phyloP scores from a whole-genome alignment of 805 yeast genomes.

The Candida nanaspora region DNA sequence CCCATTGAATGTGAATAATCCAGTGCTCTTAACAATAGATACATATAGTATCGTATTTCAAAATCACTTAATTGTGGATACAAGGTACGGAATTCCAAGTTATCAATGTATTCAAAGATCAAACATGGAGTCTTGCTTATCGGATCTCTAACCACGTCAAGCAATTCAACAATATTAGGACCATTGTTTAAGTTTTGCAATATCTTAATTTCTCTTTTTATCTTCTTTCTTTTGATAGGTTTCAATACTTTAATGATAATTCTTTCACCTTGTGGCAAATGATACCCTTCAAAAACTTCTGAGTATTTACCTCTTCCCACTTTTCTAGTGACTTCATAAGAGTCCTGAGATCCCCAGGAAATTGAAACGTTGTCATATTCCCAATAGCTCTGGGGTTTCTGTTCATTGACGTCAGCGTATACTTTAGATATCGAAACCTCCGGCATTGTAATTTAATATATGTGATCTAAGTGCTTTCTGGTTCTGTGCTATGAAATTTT shows the following conservation, averaged over 20 bases:
- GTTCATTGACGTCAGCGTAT: constrained; percentile 66
- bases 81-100: constrained; percentile 73
- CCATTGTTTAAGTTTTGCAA: constrained; percentile 81
- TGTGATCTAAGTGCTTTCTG: too few relatives aligned
- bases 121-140: constrained; percentile 79
- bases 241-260: constrained; percentile 87
- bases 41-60: constrained; percentile 80
- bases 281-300: constrained; percentile 87
- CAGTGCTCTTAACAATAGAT: constrained; percentile 72
- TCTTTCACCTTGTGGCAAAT: constrained; percentile 50
- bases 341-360: constrained; percentile 48
- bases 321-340: constrained; percentile 67
- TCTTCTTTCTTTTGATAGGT: constrained; percentile 89
- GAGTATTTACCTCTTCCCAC: constrained; percentile 92
- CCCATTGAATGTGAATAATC: constrained; percentile 94
- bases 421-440: constrained; percentile 48
- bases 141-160: constrained; percentile 78
- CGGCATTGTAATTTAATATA: too few relatives aligned
- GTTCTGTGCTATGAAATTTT: too few relatives aligned
- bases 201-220: constrained; percentile 82
- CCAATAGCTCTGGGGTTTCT: constrained; percentile 71
- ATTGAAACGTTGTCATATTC: constrained; percentile 69
- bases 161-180: constrained; percentile 68
- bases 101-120: constrained; percentile 77
- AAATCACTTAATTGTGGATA: constrained; percentile 70